phyloP scores from a whole-genome alignment of 768 basidiomycete genomes.

The Trametes cingulata region DNA sequence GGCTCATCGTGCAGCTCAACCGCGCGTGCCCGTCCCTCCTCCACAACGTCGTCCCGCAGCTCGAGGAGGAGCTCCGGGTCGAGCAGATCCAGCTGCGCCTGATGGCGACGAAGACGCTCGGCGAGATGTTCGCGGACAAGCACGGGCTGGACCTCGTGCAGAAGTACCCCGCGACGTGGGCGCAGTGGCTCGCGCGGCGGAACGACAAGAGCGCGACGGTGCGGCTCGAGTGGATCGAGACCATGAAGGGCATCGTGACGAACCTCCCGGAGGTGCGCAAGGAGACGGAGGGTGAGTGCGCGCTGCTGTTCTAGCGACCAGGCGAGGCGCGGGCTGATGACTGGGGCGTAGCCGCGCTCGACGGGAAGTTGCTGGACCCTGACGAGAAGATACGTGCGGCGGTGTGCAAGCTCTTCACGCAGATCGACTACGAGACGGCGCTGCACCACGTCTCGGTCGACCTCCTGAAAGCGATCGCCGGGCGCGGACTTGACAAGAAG shows the following conservation, averaged over 20 bases:
- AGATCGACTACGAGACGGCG: constrained; percentile 88
- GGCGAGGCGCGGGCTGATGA: neutral
- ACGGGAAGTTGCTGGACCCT: constrained; percentile 73
- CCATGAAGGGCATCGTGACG: constrained; percentile 57
- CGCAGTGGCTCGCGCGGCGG: constrained; percentile 74
- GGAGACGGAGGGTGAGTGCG: constrained; percentile 63
- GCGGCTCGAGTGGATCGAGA: constrained; percentile 78
- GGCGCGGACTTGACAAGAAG: constrained; percentile 84
- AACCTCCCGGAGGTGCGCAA: constrained; percentile 68
- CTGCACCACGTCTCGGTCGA: constrained; percentile 73
- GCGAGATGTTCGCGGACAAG: constrained; percentile 87
- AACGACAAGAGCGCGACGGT: constrained; percentile 74
- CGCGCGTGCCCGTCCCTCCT: constrained; percentile 78
- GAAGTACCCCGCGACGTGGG: constrained; percentile 86
- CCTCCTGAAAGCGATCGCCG: constrained; percentile 65
- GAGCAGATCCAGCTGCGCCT: constrained; percentile 70
- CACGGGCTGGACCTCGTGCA: constrained; percentile 69
- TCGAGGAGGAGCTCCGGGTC: constrained; percentile 86
- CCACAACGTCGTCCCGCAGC: constrained; percentile 88
- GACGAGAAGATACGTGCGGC: constrained; percentile 91
- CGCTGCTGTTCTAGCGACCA: neutral
- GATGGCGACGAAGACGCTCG: constrained; percentile 84
- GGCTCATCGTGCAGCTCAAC: constrained; percentile 82
- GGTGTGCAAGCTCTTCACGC: constrained; percentile 76
- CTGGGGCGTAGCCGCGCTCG: constrained; percentile 51